phyloP scores from a whole-genome alignment of 768 basidiomycete genomes.

The Trametes maxima region DNA sequence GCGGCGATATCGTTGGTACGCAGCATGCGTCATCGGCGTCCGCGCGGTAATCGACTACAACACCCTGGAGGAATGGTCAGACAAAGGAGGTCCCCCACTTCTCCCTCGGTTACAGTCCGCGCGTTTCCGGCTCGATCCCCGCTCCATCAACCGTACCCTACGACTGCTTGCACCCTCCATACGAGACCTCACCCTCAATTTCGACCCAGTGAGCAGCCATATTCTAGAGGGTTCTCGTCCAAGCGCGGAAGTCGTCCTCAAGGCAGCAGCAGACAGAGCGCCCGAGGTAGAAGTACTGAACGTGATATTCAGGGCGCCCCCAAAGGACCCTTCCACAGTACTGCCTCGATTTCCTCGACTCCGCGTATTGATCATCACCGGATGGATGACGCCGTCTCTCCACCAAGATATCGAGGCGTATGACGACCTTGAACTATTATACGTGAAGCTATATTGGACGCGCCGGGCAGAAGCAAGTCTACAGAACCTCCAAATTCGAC shows the following conservation, averaged over 20 bases:
- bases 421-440: slow-evolving; percentile 2
- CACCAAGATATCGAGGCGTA: slow-evolving; percentile 2
- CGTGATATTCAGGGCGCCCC: neutral
- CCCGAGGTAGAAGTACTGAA: slow-evolving; percentile 5
- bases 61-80: slow-evolving; percentile 9
- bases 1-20: slow-evolving; percentile 14
- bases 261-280: neutral
- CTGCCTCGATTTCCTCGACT: slow-evolving; percentile 5
- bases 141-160: slow-evolving; percentile 7
- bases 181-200: slow-evolving; percentile 2
- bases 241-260: neutral
- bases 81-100: slow-evolving; percentile 6
- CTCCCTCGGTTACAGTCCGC: slow-evolving; percentile 1
- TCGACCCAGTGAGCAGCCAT: neutral
- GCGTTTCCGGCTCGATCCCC: neutral
- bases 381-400: slow-evolving; percentile 12
- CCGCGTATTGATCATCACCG: slow-evolving; percentile 5
- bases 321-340: neutral
- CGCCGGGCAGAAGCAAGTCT: neutral
- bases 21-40: neutral
- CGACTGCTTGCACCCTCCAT: neutral
- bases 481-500: neutral
- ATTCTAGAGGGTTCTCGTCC: neutral
- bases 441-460: slow-evolving; percentile 13
- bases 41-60: slow-evolving; percentile 9